Conservation (phyloP, 345 rosid species). For the Pelargonium nanum region DNA sequence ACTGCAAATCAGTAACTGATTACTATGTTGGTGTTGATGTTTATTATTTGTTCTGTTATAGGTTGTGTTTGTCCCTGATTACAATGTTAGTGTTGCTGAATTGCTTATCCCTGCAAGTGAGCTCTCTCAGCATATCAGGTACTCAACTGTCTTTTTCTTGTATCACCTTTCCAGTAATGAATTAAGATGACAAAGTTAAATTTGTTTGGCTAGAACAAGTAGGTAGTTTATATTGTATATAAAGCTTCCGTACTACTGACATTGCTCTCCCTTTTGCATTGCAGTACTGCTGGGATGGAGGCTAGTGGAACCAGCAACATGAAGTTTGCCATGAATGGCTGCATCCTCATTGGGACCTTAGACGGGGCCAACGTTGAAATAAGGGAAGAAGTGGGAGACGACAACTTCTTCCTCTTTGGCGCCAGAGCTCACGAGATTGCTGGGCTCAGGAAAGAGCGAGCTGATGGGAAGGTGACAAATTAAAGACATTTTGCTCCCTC, state of each 20-base stretch:
- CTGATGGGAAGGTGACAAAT: conserved; percentile 46
- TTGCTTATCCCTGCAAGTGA: conserved; percentile 80
- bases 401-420: conserved; percentile 76
- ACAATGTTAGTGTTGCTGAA: conserved; percentile 81
- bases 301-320: conserved; percentile 95
- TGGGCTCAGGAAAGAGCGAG: conserved; percentile 61
- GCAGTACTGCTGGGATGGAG: conserved; percentile 89
- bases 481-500: too few species aligned
- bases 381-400: conserved; percentile 71
- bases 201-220: too few species aligned
- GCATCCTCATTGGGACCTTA: conserved; percentile 67
- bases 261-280: conserved; percentile 1
- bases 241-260: too few species aligned
- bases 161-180: too few species aligned
- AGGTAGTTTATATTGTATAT: too few species aligned
- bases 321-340: conserved; percentile 87
- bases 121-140: conserved; percentile 85
- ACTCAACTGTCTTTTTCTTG: too few species aligned
- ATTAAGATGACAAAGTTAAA: too few species aligned
- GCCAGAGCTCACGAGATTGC: conserved; percentile 64
- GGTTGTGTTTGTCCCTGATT: conserved; percentile 74
- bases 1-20: background rate
- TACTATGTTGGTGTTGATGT: background rate
- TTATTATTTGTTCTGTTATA: conserved; percentile 14
- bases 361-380: conserved; percentile 89